These are phyloP conservation scores for Carex cristatella DNA, from an alignment of 176 grass and related monocot genomes.

Conservation along the genomic window DNA sequence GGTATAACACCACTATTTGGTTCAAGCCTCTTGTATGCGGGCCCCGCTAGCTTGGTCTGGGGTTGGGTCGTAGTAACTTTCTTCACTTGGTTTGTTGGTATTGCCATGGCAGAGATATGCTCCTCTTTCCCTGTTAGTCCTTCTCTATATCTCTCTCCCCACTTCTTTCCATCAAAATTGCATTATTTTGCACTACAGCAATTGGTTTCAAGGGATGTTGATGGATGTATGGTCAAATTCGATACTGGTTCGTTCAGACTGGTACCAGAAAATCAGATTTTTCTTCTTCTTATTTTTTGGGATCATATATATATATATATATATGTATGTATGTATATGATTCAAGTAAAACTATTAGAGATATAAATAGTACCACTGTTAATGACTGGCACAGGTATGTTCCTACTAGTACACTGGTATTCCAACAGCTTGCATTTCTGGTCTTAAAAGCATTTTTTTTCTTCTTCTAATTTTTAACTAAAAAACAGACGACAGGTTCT, in stretches of 20 bases:
- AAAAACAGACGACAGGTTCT: conserved; percentile 85
- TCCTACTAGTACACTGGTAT: neutral
- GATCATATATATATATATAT: neutral
- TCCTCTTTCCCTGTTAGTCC: conserved; percentile 84
- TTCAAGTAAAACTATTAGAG: neutral
- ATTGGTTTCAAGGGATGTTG: neutral
- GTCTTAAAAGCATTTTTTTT: neutral
- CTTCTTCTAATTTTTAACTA: neutral
- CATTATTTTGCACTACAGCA: neutral
- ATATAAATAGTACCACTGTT: neutral
- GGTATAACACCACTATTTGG: conserved; percentile 97
- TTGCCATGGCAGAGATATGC: conserved; percentile 99
- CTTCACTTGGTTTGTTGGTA: conserved; percentile 99
- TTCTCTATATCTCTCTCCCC: neutral
- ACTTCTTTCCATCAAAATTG: neutral
- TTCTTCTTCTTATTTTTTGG: neutral
- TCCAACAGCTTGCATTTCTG: neutral
- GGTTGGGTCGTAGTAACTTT: conserved; percentile 97
- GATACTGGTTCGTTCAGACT: neutral
- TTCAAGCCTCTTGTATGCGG: conserved; percentile 77
- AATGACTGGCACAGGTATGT: neutral
- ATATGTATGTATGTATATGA: neutral
- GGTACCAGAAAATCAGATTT: neutral
- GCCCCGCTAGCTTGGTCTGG: conserved; percentile 85
- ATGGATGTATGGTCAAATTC: neutral